Evolutionary conservation across 768 basidiomycete genomes (phyloP), one percentile per base, ranked within the genome.

Genomic region (Naganishia friedmannii): DNA sequence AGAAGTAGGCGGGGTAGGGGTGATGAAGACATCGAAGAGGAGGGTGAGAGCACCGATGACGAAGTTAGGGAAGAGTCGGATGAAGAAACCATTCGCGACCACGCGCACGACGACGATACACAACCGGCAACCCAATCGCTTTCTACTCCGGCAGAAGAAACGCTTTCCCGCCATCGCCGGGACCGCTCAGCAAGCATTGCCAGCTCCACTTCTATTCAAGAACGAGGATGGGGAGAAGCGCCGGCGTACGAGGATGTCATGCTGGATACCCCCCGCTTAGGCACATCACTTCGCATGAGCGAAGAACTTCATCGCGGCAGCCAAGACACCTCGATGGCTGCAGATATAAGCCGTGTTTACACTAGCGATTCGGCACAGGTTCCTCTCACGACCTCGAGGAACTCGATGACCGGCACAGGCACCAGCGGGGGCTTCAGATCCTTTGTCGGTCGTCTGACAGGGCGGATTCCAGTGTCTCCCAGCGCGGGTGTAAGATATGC

Each of bases 151-250:
- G 31, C 19, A 32, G 28, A 19, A 29, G 51, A 17, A 26, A 17
- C 46, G n/a, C 48, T 15, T 26, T 15, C 28, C 39, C n/a, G 13
- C 37, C 34, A 31, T 13, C 7, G 48, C 34, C 65, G 65, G 3
- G 65, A 51, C 21, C 28, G 65, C 31, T 66, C 48, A 31, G 65
- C 21, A 34, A 53, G 53, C 31, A 54, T 54, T 23, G 48, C 53
- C 34, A 57, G 46, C 31, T 58, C 58, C 23, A 48, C 56, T 9
- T 69, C 68, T 17, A 69, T 63, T 28, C 46, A 56, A 19, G 57
- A 65, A n/a, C 53, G 69, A 55, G 69, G 69, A 42, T 71, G 66
- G 66, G 66, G 55, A 4, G 70, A 71, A 29, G 65, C 54, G 3
- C 70, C 70, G 12, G 34, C 45, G 19, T 71, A 71, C 31, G 66